These are phyloP conservation scores for Phytopythium vexans DNA, from an alignment of 352 stramenopile genomes.

Conservation along the genomic window DNA sequence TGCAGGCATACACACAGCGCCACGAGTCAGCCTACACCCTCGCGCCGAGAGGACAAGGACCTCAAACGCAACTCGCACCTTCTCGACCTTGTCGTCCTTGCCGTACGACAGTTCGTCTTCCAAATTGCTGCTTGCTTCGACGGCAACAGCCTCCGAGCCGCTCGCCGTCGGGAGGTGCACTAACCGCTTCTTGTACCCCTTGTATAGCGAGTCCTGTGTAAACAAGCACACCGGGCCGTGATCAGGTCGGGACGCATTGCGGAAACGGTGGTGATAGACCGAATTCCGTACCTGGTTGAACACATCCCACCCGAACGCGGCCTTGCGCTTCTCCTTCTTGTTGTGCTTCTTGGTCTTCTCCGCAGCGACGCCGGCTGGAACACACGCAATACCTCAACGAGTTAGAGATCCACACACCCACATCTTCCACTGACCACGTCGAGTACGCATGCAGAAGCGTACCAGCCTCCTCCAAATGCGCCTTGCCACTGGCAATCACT, in stretches of 20 bases:
- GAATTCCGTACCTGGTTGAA: no score
- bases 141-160: conserved; percentile 8
- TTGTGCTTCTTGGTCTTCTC: conserved; percentile 56
- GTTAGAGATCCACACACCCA: neutral
- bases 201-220: conserved; percentile 83
- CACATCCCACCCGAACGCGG: conserved; percentile 81
- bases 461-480: conserved; percentile 72
- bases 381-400: conserved; percentile 4
- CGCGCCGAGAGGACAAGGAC: conserved; percentile 8
- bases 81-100: conserved; percentile 43
- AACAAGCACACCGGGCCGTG: no score
- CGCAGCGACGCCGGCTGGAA: conserved; percentile 45
- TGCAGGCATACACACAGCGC: no score
- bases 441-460: no score
- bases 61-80: no score
- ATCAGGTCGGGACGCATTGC: no score
- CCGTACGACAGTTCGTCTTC: conserved; percentile 63
- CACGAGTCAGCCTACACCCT: neutral
- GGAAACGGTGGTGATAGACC: no score
- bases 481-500: conserved; percentile 31
- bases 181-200: conserved; percentile 83
- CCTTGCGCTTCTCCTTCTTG: conserved; percentile 80
- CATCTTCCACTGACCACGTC: neutral
- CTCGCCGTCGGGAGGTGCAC: conserved; percentile 43
- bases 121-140: conserved; percentile 4